These are phyloP conservation scores for Canna indica DNA, from an alignment of 176 grass and related monocot species.

Conservation along the genomic window DNA sequence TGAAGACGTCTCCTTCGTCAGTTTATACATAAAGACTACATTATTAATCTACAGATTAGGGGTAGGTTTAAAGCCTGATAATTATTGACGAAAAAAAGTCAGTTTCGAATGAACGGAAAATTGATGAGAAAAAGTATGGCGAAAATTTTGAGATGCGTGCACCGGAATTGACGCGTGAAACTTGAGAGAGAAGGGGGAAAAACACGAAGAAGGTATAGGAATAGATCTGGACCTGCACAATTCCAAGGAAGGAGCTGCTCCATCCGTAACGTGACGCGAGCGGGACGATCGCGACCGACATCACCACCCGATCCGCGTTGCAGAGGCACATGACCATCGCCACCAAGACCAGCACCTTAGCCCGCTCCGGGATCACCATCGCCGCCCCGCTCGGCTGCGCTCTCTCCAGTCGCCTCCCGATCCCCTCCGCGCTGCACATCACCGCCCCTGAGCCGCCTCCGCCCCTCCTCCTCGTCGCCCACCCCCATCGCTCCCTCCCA, in stretches of 20 bases:
- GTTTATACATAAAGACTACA: not conserved
- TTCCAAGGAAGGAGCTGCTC: constrained; percentile 78
- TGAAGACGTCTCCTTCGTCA: not conserved
- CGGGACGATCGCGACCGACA: constrained; percentile 94
- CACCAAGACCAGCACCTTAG: constrained; percentile 59
- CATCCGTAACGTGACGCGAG: constrained; percentile 72
- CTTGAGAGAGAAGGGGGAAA: not conserved
- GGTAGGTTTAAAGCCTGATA: too few species aligned
- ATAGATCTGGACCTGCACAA: constrained; percentile 54
- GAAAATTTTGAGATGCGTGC: not conserved
- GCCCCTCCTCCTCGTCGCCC: not conserved
- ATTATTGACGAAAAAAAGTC: too few species aligned
- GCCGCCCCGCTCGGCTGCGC: constrained; percentile 6
- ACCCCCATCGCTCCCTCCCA: constrained; percentile 13
- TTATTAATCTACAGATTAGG: too few species aligned
- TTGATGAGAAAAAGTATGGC: too few species aligned
- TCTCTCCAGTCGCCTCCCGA: constrained; percentile 14
- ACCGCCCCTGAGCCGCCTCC: constrained; percentile 18
- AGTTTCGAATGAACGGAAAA: too few species aligned
- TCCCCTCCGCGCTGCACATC: constrained; percentile 66
- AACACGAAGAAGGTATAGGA: not conserved
- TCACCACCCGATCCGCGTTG: constrained; percentile 96
- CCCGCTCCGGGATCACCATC: constrained; percentile 52
- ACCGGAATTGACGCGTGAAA: not conserved
- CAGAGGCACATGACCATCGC: constrained; percentile 72